Evolutionary conservation across 2,329 filamentous ascomycete genomes (phyloP), one percentile per base, ranked within the genome.

Genomic region (Ceratocystis lukuohia): DNA sequence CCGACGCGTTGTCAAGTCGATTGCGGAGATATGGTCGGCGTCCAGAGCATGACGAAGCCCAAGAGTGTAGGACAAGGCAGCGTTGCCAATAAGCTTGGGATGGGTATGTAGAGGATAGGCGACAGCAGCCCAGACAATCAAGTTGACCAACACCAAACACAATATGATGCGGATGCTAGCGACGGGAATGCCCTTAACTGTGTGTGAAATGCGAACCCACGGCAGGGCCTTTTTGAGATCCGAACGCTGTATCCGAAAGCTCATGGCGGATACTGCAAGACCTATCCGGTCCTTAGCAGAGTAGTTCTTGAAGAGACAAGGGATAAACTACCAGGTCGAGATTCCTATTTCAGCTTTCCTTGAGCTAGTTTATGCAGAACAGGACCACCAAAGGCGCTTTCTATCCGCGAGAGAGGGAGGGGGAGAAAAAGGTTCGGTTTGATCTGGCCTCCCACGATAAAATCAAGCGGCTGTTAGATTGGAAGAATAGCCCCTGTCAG

Each of bases 21-120:
- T 99, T 69, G 92, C 93, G 71, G 77, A 76, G 72, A 82, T 83
- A 74, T 97, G 94, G 76, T 97, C 93, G n/a, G 93, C 94, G 73
- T 97, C 94, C 57, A 97, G 84, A n/a, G 93, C 93, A 79, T 97
- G 93, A 53, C 93, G 88, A 12, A 97, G 82, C 2, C 93, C 93
- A 10, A 97, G 82, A 0, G 90, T 90, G 75, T 95, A 97, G 30
- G 92, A 87, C 0, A 97, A 82, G 1, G 92, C 85, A 1, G 91
- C 90, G 2, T 91, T 87, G 1, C 88, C 88, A 62, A 92, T 84
- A 69, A 96, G 82, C 0, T 80, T 77, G 0, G 82, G 78, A 73
- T 83, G 77, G 70, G 77, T 80, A 69, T 76, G 78, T 20, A 85
- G 76, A 22, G 84, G 77, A 4, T 84, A 74, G 68, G 77, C 84